Percentiles rank a stretch among this genome's conserved stretches.
phyloP scores from a whole-genome alignment of 306 rosid genomes.

The Rosa chinensis region DNA sequence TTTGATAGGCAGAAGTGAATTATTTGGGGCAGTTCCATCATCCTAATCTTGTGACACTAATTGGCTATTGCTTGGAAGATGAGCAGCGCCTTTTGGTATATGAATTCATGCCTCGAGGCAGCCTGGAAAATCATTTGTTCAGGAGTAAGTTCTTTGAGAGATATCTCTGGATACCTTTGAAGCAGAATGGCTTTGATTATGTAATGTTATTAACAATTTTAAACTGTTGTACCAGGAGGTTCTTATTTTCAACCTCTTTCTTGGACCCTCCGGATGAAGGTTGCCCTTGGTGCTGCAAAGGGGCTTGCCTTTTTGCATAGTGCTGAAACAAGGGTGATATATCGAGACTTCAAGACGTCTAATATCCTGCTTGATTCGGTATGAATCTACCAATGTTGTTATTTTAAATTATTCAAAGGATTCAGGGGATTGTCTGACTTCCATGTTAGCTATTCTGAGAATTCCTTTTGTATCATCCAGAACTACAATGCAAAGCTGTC shows the following conservation, averaged over 20 bases:
- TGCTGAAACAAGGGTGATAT: conserved; percentile 48
- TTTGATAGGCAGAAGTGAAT: conserved; percentile 53
- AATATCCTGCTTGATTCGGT: conserved; percentile 50
- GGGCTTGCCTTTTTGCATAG: conserved; percentile 56
- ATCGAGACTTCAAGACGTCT: conserved; percentile 53
- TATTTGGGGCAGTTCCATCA: conserved; percentile 51
- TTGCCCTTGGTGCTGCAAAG: conserved; percentile 54
- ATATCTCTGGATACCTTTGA: neutral
- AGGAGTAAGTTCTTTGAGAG: conserved; percentile 35
- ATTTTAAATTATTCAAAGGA: neutral
- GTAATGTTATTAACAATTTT: neutral
- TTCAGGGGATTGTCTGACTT: neutral
- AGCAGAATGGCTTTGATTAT: neutral
- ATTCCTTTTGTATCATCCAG: conserved; percentile 22
- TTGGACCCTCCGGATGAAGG: conserved; percentile 51
- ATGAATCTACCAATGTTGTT: neutral
- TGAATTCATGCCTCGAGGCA: conserved; percentile 58
- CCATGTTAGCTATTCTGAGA: neutral
- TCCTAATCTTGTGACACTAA: conserved; percentile 46
- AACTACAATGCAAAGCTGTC: conserved; percentile 52
- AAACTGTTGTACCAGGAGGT: conserved; percentile 36
- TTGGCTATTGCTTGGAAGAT: conserved; percentile 57
- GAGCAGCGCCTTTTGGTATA: conserved; percentile 54
- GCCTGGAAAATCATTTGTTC: conserved; percentile 57
- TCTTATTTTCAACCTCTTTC: conserved; percentile 58